Base-by-base conservation (phyloP, 805 yeast genomes). In the Tetrapisispora arboricola region DNA sequence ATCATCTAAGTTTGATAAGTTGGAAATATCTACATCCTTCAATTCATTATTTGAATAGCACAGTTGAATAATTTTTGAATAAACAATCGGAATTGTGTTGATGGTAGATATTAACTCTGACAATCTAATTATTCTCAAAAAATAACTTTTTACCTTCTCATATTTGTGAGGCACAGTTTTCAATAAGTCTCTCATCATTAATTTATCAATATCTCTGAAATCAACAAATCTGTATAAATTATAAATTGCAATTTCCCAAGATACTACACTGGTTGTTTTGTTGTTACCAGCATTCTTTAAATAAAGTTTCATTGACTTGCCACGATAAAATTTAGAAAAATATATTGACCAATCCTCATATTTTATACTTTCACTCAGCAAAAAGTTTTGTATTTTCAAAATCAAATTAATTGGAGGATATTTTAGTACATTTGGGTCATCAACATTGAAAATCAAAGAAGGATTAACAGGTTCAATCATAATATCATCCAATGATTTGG, bases 311-410 rank as follows among this genome's bases (percentile, higher is more conserved):
- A n/a, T 17, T 9, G 21, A 17, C 4, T 22, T 9, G 4, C 37
- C 37, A 16, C 27, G 19, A 34, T 25, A 34, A 25, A 24, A 25
- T 11, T 22, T 22, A 9, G 37, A 24, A 17, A 34, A 24, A 24
- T 34, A 24, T 5, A 29, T 15, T 4, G 37, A 34, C 37, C 37
- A 34, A 24, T 34, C 37, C 8, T 34, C 29, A 16, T 34, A 34
- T 24, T 16, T 34, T 1, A 34, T 16, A 17, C 29, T 19, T 15
- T 34, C 19, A 10, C 11, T 16, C 6, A 34, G 10, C 17, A 34
- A 17, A 24, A 15, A 24, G 11, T 24, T 17, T 25, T 34, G 37
- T 2, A 34, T 34, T n/a, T 34, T 24, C 10, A 34, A 2, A 10
- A 34, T 4, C 5, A n/a, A 19, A 10, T 22, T 16, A 15, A 34